Percentiles rank a stretch among this genome's conserved stretches.
phyloP scores from a whole-genome alignment of 2,329 filamentous ascomycete genomes.

The Monosporascus sp. region DNA sequence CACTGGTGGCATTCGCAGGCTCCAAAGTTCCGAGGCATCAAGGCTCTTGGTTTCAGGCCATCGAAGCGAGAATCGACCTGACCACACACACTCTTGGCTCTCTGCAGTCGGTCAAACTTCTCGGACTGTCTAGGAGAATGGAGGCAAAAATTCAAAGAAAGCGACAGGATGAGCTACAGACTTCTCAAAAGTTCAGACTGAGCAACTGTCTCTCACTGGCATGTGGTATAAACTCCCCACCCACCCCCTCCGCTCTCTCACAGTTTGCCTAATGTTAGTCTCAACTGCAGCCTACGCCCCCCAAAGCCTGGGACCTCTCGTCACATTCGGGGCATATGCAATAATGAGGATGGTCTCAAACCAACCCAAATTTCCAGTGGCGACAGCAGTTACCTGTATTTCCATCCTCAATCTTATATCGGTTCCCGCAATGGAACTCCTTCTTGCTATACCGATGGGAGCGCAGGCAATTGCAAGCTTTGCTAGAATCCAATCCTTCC shows the following conservation, averaged over 20 bases:
- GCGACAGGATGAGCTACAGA: neutral
- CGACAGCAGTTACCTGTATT: neutral
- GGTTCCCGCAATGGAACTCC: neutral
- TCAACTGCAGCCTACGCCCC: neutral
- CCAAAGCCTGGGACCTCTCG: neutral
- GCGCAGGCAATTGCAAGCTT: too few relatives aligned
- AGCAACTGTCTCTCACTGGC: neutral
- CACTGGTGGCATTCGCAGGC: neutral
- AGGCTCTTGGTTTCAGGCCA: conserved; percentile 2
- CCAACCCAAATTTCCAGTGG: neutral
- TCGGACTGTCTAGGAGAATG: conserved; percentile 2
- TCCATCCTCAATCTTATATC: conserved; percentile 4
- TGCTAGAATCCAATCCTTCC: too few relatives aligned
- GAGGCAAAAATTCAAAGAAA: neutral
- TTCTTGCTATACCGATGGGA: neutral
- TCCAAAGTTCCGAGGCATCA: conserved; percentile 1
- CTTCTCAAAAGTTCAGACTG: conserved; percentile 1
- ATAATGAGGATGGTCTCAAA: conserved; percentile 2
- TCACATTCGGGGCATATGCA: conserved; percentile 1
- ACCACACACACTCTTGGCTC: conserved; percentile 2
- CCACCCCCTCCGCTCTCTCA: neutral
- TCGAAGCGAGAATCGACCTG: conserved; percentile 1
- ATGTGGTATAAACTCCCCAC: neutral
- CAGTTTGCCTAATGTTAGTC: neutral
- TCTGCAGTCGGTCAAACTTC: conserved; percentile 4